These are phyloP conservation scores for Xylariaceae sp. DNA, from an alignment of 2,329 filamentous ascomycete genomes.

Conservation along the genomic window DNA sequence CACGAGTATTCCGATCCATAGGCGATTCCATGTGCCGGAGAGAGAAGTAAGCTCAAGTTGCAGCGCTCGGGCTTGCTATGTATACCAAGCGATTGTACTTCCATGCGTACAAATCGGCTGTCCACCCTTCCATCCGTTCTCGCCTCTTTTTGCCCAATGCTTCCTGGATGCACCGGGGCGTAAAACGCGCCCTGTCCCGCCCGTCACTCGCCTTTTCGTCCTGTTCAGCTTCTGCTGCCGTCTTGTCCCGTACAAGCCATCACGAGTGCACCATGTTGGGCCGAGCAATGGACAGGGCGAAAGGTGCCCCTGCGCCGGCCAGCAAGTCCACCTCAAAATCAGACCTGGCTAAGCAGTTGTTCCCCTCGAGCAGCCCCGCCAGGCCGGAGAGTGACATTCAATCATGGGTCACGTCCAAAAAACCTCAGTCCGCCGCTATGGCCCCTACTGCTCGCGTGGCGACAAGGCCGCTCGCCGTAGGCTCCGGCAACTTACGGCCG, in stretches of 20 bases:
- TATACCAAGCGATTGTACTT: neutral
- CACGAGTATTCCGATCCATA: no score
- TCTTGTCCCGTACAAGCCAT: conserved; percentile 13
- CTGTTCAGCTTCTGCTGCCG: conserved; percentile 15
- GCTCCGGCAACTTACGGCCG: conserved; percentile 33
- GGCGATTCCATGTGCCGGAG: no score
- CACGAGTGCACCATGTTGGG: conserved; percentile 25
- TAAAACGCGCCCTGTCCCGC: conserved; percentile 15
- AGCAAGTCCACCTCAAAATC: conserved; percentile 27
- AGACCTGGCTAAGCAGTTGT: conserved; percentile 46
- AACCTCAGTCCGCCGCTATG: neutral
- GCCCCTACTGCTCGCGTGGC: neutral
- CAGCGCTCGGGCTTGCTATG: neutral
- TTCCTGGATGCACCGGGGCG: conserved; percentile 18
- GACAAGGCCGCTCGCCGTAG: conserved; percentile 32
- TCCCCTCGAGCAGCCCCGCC: conserved; percentile 52
- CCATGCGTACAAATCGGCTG: neutral
- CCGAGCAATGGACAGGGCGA: conserved; percentile 27
- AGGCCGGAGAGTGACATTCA: conserved; percentile 44
- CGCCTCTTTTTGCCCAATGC: neutral
- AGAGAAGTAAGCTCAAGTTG: no score
- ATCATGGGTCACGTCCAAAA: conserved; percentile 41
- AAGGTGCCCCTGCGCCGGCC: conserved; percentile 35
- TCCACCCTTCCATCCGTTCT: neutral
- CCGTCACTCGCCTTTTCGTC: conserved; percentile 7